phyloP scores from a whole-genome alignment of 2,329 filamentous ascomycete genomes.

The Tolypocladium ovalisporum region DNA sequence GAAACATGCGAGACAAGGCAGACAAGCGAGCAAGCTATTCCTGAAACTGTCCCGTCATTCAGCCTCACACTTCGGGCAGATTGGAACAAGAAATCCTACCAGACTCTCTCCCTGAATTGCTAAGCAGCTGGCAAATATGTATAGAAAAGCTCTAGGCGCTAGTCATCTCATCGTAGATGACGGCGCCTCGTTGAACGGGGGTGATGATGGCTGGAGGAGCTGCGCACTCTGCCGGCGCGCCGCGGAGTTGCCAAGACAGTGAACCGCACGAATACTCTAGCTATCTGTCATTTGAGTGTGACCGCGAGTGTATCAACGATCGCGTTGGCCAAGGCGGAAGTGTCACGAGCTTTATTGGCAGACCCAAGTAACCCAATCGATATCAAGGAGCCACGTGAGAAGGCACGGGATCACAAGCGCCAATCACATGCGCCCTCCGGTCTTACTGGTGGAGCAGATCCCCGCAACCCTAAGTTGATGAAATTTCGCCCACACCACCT shows the following conservation, averaged over 20 bases:
- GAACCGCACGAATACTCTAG: background rate
- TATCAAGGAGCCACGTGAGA: background rate
- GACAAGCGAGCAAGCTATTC: background rate
- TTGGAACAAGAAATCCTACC: background rate
- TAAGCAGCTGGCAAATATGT: background rate
- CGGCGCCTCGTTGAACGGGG: background rate
- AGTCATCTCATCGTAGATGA: background rate
- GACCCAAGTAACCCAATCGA: too few relatives aligned
- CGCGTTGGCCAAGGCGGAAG: background rate
- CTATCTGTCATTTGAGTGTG: background rate
- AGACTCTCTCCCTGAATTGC: background rate
- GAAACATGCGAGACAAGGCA: too few relatives aligned
- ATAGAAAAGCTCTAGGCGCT: background rate
- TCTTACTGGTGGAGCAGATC: background rate
- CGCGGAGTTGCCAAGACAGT: background rate
- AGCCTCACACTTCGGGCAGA: background rate
- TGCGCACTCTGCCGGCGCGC: too few relatives aligned
- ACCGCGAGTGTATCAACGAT: background rate
- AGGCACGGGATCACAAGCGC: slow-evolving; percentile 6
- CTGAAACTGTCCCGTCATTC: background rate
- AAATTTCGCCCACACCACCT: slow-evolving; percentile 11
- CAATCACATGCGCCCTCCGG: slow-evolving; percentile 3
- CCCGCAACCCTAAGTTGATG: slow-evolving; percentile 13
- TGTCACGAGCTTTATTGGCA: too few relatives aligned
- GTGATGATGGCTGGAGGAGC: background rate